A percentile compares a stretch with the other conserved stretches of the same genome.
phyloP scores from a whole-genome alignment of 257 asterid genomes.

The Solanum chiquidenum region DNA sequence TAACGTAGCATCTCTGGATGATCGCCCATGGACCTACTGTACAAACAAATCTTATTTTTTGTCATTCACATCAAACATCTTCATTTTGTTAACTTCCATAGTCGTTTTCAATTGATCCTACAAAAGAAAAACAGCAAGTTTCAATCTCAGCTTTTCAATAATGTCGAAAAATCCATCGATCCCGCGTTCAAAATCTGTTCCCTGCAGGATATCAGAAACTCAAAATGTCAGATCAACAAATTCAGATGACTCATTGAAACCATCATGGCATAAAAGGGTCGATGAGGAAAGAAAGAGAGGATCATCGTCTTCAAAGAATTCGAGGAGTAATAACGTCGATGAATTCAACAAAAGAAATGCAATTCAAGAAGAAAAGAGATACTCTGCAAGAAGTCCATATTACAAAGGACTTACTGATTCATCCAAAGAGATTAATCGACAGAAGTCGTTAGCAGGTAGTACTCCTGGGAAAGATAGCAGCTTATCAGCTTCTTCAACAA shows the following conservation, averaged over 20 bases:
- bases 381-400: constrained; percentile 44
- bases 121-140: not conserved
- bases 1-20: not conserved
- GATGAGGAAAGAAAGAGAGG: constrained; percentile 9
- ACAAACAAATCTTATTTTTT: not conserved
- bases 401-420: constrained; percentile 60
- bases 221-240: constrained; percentile 9
- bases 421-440: constrained; percentile 32
- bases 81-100: not conserved
- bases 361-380: constrained; percentile 22
- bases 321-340: constrained; percentile 23
- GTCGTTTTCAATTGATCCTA: not conserved
- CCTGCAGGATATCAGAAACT: constrained; percentile 27
- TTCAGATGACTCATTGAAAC: constrained; percentile 35
- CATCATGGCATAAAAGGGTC: constrained; percentile 28
- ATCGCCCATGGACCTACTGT: not conserved
- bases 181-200: constrained; percentile 50
- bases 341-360: constrained; percentile 41
- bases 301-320: constrained; percentile 11
- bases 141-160: constrained; percentile 15
- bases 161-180: constrained; percentile 46
- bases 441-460: constrained; percentile 31
- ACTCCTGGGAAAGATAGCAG: constrained; percentile 24
- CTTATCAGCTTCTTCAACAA: constrained; percentile 6
- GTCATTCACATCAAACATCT: not conserved